Conservation (phyloP, 176 grass and related monocot genomes). For the Pontederia paniculata region DNA sequence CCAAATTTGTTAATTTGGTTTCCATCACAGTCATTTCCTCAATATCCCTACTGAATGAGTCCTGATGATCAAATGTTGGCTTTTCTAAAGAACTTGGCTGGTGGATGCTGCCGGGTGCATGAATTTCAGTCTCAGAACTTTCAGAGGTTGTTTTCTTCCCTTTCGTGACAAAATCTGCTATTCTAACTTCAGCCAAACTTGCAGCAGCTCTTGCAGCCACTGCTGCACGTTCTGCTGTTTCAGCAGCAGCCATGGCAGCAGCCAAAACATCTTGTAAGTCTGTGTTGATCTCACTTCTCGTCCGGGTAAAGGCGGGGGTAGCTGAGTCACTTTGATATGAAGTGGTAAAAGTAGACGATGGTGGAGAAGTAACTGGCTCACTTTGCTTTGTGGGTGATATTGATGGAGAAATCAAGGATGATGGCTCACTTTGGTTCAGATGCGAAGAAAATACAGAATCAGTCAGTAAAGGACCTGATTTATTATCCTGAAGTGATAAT, state of each 20-base stretch:
- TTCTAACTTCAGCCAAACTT: slow-evolving; percentile 56
- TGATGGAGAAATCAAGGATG: not conserved
- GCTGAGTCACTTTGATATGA: slow-evolving; percentile 27
- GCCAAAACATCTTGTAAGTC: slow-evolving; percentile 69
- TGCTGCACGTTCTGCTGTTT: slow-evolving; percentile 67
- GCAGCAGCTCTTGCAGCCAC: slow-evolving; percentile 67
- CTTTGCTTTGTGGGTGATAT: slow-evolving; percentile 19
- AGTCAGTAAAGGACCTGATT: slow-evolving; percentile 12
- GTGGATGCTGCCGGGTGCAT: slow-evolving; percentile 12
- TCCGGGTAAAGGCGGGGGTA: not conserved
- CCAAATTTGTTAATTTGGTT: slow-evolving; percentile 2
- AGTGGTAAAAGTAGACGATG: slow-evolving; percentile 2
- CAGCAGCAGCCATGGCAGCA: slow-evolving; percentile 63
- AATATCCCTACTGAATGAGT: slow-evolving; percentile 40
- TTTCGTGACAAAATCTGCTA: slow-evolving; percentile 47
- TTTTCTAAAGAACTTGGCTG: slow-evolving; percentile 20
- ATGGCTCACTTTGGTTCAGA: not conserved
- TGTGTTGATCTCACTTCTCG: slow-evolving; percentile 18
- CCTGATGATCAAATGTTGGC: slow-evolving; percentile 49
- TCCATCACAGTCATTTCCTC: slow-evolving; percentile 19
- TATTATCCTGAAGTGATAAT: slow-evolving; percentile 28
- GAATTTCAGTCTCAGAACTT: slow-evolving; percentile 13
- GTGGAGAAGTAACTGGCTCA: slow-evolving; percentile 27
- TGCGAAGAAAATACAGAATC: not conserved
- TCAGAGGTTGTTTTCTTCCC: slow-evolving; percentile 28